Percentiles rank a stretch among this genome's conserved stretches.
phyloP scores from a whole-genome alignment of 805 yeast genomes.

The Ogataea dorogensis region DNA sequence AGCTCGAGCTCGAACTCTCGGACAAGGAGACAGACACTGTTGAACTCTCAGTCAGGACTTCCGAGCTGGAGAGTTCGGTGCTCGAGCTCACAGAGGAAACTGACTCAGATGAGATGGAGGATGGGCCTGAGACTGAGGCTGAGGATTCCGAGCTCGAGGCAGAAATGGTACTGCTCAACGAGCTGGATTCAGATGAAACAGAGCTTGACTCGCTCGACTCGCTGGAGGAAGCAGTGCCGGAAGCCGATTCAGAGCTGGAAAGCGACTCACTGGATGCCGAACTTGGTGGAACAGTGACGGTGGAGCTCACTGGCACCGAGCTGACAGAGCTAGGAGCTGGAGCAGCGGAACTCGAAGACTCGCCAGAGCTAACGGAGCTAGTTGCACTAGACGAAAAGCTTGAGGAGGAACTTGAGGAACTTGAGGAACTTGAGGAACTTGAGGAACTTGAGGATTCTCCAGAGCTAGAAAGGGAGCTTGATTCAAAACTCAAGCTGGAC shows the following conservation, averaged over 20 bases:
- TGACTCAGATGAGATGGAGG: background rate
- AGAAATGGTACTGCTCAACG: background rate
- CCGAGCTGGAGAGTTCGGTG: too few relatives aligned
- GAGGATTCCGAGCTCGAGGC: background rate
- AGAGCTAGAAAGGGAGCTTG: slow-evolving; percentile 1
- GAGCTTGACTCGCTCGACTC: too few relatives aligned
- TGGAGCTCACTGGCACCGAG: background rate
- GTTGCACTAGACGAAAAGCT: background rate
- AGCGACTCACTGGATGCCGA: background rate
- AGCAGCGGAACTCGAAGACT: background rate
- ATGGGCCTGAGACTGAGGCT: background rate
- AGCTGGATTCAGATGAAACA: background rate
- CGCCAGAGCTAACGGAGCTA: background rate
- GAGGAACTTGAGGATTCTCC: background rate
- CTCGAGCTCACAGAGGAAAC: too few relatives aligned
- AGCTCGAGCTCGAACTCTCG: too few relatives aligned
- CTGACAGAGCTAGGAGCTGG: too few relatives aligned
- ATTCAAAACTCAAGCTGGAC: background rate
- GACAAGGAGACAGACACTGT: too few relatives aligned
- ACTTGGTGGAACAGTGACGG: background rate
- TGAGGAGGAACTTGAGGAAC: background rate
- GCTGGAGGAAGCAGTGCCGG: background rate
- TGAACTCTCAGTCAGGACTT: too few relatives aligned
- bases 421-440: background rate
- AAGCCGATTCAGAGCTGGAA: background rate